Percentiles rank a stretch among this genome's conserved stretches.
Conservation (phyloP, 306 rosid genomes). For the Cucumis cinereus region DNA sequence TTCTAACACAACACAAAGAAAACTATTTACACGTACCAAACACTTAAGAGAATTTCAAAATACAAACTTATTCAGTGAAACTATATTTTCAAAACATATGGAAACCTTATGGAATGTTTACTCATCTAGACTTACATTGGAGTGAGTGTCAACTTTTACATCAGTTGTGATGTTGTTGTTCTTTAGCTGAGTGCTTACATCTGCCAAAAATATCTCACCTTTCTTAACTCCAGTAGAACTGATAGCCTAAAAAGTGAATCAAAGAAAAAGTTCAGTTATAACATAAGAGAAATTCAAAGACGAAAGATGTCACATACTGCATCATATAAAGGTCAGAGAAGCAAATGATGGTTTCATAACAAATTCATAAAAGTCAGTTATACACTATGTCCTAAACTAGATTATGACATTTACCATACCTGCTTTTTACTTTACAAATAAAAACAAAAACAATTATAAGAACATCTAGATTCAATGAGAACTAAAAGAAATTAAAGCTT, state of each 20-base stretch:
- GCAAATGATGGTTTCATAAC: background rate
- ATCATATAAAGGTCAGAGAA: background rate
- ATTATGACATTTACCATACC: background rate
- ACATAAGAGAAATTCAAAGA: background rate
- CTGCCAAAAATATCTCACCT: conserved; percentile 63
- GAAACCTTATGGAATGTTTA: conserved; percentile 4
- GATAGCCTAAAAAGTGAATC: conserved; percentile 40
- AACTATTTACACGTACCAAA: background rate
- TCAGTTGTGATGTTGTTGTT: conserved; percentile 90
- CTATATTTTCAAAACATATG: background rate
- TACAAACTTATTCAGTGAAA: background rate
- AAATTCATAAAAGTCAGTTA: background rate
- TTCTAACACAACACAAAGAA: background rate
- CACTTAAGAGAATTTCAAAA: background rate
- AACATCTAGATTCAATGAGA: background rate
- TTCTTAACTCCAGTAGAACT: conserved; percentile 71
- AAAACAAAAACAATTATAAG: background rate
- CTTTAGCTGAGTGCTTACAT: conserved; percentile 69
- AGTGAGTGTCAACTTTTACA: conserved; percentile 75
- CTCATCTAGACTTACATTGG: conserved; percentile 36
- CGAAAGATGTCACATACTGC: background rate
- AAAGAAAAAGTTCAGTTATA: conserved; percentile 4
- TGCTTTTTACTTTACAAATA: background rate
- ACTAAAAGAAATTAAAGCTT: background rate
- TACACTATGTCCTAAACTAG: background rate